These are phyloP conservation scores for Chionographis japonica DNA, from an alignment of 106 monocot species.

Conservation along the genomic window DNA sequence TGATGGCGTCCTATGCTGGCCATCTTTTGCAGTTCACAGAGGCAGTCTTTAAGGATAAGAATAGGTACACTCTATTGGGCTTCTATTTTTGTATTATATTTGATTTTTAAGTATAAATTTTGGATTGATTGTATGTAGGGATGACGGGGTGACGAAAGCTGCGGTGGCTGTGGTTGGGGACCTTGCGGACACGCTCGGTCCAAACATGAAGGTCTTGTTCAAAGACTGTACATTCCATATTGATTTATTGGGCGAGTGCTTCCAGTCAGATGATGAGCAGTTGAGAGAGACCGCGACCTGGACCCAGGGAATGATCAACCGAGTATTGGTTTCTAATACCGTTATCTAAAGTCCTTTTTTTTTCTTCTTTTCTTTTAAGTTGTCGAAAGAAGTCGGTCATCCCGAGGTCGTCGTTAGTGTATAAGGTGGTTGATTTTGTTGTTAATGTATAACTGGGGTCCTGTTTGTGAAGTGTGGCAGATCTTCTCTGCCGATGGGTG, in stretches of 20 bases:
- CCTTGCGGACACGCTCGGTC: conserved; percentile 65
- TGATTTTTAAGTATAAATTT: neutral
- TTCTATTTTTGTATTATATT: neutral
- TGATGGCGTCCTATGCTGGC: conserved; percentile 28
- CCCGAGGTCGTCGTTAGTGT: neutral
- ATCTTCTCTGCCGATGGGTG: neutral
- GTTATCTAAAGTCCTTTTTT: neutral
- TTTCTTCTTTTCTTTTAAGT: too few species aligned
- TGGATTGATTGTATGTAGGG: conserved; percentile 19
- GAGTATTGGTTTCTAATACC: conserved; percentile 38
- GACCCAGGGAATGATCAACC: conserved; percentile 62
- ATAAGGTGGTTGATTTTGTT: too few species aligned
- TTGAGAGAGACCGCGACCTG: conserved; percentile 70
- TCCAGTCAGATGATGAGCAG: conserved; percentile 58
- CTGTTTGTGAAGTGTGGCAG: neutral
- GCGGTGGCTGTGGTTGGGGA: conserved; percentile 66
- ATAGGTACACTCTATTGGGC: conserved; percentile 23
- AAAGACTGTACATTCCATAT: conserved; percentile 45
- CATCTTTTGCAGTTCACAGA: conserved; percentile 30
- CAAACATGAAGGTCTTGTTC: conserved; percentile 43
- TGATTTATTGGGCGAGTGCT: conserved; percentile 58
- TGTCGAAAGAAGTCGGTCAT: neutral
- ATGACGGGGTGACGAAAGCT: conserved; percentile 63
- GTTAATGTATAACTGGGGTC: neutral
- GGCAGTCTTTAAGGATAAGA: conserved; percentile 47